These are phyloP conservation scores for Yamadazyma siamensis DNA, from an alignment of 1,139 yeast genomes.

Conservation along the genomic window DNA sequence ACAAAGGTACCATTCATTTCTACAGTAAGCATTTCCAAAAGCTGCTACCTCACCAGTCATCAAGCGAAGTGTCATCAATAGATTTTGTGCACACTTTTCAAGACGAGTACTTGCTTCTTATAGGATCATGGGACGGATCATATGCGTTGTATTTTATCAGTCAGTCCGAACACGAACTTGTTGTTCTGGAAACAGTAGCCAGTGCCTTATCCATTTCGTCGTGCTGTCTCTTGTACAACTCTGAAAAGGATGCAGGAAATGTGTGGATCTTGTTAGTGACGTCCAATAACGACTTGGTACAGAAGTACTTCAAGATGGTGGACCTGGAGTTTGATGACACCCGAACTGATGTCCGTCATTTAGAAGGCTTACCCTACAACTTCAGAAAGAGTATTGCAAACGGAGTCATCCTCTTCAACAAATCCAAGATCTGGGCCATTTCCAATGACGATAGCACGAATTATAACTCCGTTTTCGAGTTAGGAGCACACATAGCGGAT, in stretches of 20 bases:
- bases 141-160: constrained; percentile 10
- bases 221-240: constrained; percentile 8
- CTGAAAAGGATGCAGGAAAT: constrained; percentile 1
- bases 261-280: constrained; percentile 16
- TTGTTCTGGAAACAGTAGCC: constrained; percentile 5
- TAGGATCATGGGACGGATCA: constrained; percentile 16
- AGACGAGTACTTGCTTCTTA: constrained; percentile 10
- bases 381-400: constrained; percentile 8
- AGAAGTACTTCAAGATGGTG: constrained; percentile 10
- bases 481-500: constrained; percentile 1
- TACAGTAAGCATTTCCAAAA: constrained; percentile 6
- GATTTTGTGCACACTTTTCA: constrained; percentile 10
- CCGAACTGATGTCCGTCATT: constrained; percentile 4
- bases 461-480: constrained; percentile 8
- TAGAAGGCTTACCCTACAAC: constrained; percentile 15
- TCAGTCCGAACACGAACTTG: constrained; percentile 6
- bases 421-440: constrained; percentile 8
- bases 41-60: constrained; percentile 3
- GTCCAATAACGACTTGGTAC: constrained; percentile 15
- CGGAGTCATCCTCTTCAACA: constrained; percentile 13
- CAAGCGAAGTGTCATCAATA: constrained; percentile 11
- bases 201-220: constrained; percentile 7
- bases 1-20: constrained; percentile 6
- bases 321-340: constrained; percentile 1
- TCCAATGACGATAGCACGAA: constrained; percentile 4